phyloP scores from a whole-genome alignment of 352 stramenopile species.

The Pythium dissimile region DNA sequence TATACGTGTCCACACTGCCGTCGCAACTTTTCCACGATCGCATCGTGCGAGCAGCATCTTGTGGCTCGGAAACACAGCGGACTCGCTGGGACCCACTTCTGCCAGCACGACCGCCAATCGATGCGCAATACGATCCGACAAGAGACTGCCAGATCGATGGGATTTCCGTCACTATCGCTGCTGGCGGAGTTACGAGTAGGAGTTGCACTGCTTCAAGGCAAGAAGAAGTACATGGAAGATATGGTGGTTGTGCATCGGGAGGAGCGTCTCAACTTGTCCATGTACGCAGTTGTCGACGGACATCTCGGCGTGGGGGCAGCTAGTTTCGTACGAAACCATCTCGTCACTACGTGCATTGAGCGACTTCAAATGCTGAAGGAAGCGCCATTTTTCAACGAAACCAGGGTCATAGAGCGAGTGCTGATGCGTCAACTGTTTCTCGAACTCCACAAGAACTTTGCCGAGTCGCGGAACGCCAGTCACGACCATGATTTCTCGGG shows the following conservation, averaged over 20 bases:
- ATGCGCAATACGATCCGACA: conserved; percentile 24
- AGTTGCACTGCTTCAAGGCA: conserved; percentile 83
- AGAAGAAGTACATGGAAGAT: conserved; percentile 93
- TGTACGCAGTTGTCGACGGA: conserved; percentile 95
- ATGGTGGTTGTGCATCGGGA: conserved; percentile 34
- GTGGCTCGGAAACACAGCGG: conserved; percentile 39
- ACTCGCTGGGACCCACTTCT: conserved; percentile 41
- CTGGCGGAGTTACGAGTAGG: conserved; percentile 21
- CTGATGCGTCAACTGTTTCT: conserved; percentile 71
- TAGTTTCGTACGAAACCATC: conserved; percentile 52
- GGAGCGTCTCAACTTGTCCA: conserved; percentile 48
- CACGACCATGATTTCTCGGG: conserved; percentile 63
- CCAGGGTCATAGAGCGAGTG: conserved; percentile 43
- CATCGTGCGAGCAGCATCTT: conserved; percentile 57
- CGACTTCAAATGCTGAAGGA: background rate
- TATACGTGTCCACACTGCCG: conserved; percentile 64
- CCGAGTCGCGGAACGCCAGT: conserved; percentile 25
- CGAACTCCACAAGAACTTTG: conserved; percentile 59
- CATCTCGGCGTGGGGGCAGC: conserved; percentile 90
- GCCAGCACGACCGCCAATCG: conserved; percentile 37
- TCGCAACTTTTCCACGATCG: conserved; percentile 57
- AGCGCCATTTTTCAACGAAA: background rate
- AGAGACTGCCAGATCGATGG: conserved; percentile 16
- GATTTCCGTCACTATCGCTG: conserved; percentile 9
- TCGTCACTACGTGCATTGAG: conserved; percentile 3